phyloP scores from a whole-genome alignment of 495 filamentous ascomycete genomes.

The Aspergillus cavernicola region DNA sequence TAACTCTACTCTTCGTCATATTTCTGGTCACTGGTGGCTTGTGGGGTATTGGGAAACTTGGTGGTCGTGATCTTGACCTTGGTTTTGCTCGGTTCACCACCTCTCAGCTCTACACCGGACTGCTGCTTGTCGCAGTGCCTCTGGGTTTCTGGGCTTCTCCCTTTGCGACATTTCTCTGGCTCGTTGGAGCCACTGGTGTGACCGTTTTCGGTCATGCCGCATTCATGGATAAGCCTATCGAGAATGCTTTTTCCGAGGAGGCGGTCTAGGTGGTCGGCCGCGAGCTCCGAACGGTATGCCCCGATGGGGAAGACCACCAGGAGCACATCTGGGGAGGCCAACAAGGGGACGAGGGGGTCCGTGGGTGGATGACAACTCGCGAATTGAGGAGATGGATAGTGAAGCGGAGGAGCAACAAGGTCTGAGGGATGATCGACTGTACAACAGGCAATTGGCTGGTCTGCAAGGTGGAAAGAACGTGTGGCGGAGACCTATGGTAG shows the following conservation, averaged over 20 bases:
- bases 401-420: conserved; percentile 64
- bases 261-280: conserved; percentile 99
- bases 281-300: conserved; percentile 95
- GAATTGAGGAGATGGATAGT: conserved; percentile 69
- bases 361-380: conserved; percentile 46
- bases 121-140: conserved; percentile 76
- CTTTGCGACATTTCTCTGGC: conserved; percentile 79
- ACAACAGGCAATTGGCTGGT: conserved; percentile 26
- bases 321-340: conserved; percentile 64
- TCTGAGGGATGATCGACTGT: conserved; percentile 29
- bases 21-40: conserved; percentile 78
- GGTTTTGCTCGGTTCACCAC: conserved; percentile 77
- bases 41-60: conserved; percentile 84
- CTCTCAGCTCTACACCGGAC: conserved; percentile 90
- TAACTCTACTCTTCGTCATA: conserved; percentile 82
- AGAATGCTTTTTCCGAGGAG: conserved; percentile 99
- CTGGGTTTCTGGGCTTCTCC: conserved; percentile 80
- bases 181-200: conserved; percentile 90
- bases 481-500: conserved; percentile 41
- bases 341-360: conserved; percentile 55
- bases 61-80: conserved; percentile 81
- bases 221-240: conserved; percentile 97
- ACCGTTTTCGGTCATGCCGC: conserved; percentile 91
- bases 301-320: conserved; percentile 98
- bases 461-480: conserved; percentile 26